phyloP scores from a whole-genome alignment of 352 stramenopile genomes.

The Thraustochytrium striatum region DNA sequence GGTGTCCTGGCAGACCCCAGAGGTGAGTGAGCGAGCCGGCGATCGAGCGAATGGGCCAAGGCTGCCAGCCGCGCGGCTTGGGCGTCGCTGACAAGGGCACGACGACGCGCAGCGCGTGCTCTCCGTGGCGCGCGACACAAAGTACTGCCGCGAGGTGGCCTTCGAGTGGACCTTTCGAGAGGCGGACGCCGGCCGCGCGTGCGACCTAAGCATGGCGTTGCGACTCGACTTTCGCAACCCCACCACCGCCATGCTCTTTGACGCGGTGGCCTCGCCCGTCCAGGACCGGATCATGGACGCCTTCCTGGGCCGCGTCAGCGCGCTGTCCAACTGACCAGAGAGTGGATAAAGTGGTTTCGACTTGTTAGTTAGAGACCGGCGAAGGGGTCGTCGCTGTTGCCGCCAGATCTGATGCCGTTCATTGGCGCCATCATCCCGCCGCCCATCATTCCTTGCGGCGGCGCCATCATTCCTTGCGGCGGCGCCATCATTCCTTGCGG shows the following conservation, averaged over 20 bases:
- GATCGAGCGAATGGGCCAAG: not conserved
- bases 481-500: not conserved
- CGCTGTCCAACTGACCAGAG: not conserved
- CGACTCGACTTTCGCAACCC: not conserved
- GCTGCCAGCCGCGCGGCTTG: not conserved
- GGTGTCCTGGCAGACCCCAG: constrained; percentile 14
- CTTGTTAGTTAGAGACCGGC: not conserved
- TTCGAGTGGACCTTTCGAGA: constrained; percentile 9
- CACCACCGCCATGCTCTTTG: constrained; percentile 15
- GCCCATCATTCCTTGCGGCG: not conserved
- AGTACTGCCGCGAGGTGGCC: not conserved
- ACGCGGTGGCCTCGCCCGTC: not conserved
- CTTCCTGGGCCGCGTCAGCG: not conserved
- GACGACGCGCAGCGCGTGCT: not conserved
- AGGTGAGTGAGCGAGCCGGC: not conserved
- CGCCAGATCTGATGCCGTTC: too few species aligned
- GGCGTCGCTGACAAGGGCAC: too few species aligned
- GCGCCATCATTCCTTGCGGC: not conserved
- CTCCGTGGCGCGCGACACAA: constrained; percentile 10
- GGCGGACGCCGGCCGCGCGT: not conserved
- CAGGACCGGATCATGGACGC: constrained; percentile 20
- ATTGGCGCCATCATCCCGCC: not conserved
- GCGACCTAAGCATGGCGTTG: not conserved
- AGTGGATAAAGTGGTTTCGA: not conserved
- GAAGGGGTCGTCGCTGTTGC: constrained; percentile 12